Evolutionary conservation across 2,329 filamentous ascomycete species (phyloP).

Genomic region (Truncatella angustata): DNA sequence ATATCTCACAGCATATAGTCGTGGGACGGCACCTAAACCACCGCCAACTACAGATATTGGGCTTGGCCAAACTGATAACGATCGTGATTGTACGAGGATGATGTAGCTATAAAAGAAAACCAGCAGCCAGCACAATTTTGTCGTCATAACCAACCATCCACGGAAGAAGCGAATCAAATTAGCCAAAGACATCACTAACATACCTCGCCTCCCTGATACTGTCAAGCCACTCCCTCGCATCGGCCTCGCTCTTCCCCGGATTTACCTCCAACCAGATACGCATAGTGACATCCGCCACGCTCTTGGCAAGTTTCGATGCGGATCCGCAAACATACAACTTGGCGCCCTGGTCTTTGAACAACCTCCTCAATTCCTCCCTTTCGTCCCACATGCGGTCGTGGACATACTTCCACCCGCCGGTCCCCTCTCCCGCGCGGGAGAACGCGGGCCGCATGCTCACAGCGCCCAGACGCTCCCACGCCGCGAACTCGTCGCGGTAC

Average conservation of each 20-base stretch:
- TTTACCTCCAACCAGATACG: slow-evolving; percentile 11
- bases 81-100: too few species aligned
- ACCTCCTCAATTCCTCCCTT: background rate
- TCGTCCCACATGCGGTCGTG: slow-evolving; percentile 2
- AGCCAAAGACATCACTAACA: slow-evolving; percentile 19
- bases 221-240: slow-evolving; percentile 15
- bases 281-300: slow-evolving; percentile 14
- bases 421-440: background rate
- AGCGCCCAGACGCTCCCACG: slow-evolving; percentile 1
- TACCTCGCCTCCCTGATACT: slow-evolving; percentile 17
- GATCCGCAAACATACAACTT: slow-evolving; percentile 2
- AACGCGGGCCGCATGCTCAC: slow-evolving; percentile 1
- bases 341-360: background rate
- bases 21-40: too few species aligned
- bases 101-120: too few species aligned
- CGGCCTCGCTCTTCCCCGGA: slow-evolving; percentile 14
- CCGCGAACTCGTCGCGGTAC: background rate
- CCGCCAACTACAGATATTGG: too few species aligned
- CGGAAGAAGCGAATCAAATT: too few species aligned
- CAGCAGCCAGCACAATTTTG: too few species aligned
- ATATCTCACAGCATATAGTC: too few species aligned
- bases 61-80: too few species aligned
- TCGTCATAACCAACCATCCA: too few species aligned
- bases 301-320: slow-evolving; percentile 14
- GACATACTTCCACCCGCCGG: background rate